Evolutionary conservation across 2,329 filamentous ascomycete species (phyloP).

Genomic region (Aspergillus clavatus): DNA sequence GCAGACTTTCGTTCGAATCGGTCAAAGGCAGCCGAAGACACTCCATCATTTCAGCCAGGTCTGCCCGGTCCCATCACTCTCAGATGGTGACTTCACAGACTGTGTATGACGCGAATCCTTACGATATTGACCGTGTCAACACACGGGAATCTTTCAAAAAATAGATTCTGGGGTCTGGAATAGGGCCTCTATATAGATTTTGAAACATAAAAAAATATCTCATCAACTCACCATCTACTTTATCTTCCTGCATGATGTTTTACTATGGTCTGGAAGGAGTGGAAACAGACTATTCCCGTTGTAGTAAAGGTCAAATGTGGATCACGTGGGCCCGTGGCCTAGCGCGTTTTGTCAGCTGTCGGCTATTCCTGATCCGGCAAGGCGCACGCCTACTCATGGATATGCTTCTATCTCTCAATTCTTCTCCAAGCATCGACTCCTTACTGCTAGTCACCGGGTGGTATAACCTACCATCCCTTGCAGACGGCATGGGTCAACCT

Average conservation of each 20-base stretch:
- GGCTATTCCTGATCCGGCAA: slow-evolving; percentile 5
- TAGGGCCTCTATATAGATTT: neutral
- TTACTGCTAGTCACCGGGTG: too few relatives aligned
- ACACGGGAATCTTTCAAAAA: slow-evolving; percentile 21
- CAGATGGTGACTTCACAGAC: slow-evolving; percentile 5
- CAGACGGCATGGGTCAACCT: slow-evolving; percentile 9
- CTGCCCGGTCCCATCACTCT: slow-evolving; percentile 9
- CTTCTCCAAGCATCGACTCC: too few relatives aligned
- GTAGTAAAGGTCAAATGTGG: slow-evolving; percentile 22
- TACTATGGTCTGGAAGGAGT: too few relatives aligned
- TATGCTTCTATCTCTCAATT: neutral
- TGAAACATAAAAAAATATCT: neutral
- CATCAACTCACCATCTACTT: too few relatives aligned
- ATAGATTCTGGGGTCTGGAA: too few relatives aligned
- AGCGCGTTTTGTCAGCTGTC: slow-evolving; percentile 1
- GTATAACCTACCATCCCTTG: neutral
- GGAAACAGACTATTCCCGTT: slow-evolving; percentile 19
- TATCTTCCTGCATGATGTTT: too few relatives aligned
- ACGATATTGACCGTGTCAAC: slow-evolving; percentile 23
- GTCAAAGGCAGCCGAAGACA: neutral
- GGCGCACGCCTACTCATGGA: too few relatives aligned
- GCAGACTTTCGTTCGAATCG: neutral
- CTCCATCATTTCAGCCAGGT: slow-evolving; percentile 5
- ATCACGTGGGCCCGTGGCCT: slow-evolving; percentile 16
- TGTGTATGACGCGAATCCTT: slow-evolving; percentile 21